These are phyloP conservation scores for Canariomyces notabilis DNA, from an alignment of 2,329 filamentous ascomycete genomes.

Conservation along the genomic window DNA sequence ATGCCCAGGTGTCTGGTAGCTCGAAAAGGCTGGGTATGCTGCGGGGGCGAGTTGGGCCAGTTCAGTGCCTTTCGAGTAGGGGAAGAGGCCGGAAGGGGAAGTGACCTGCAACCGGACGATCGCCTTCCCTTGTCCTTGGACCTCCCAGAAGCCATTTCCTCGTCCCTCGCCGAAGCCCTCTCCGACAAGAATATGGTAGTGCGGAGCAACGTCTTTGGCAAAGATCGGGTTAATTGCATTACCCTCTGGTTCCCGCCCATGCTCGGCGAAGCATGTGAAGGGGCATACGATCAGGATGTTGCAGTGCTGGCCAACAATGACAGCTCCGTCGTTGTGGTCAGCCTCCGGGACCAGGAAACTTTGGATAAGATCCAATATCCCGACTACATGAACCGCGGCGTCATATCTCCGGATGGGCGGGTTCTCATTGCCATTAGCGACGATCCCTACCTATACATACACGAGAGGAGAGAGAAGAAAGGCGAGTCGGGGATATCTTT, in stretches of 20 bases:
- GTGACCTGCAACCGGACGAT: constrained; percentile 28
- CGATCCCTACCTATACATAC: constrained; percentile 80
- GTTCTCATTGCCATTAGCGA: constrained; percentile 82
- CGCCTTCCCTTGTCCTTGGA: constrained; percentile 30
- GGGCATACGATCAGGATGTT: constrained; percentile 49
- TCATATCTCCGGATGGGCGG: constrained; percentile 85
- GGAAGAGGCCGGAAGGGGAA: constrained; percentile 19
- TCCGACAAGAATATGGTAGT: constrained; percentile 43
- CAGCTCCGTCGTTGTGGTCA: constrained; percentile 79
- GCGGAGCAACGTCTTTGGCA: constrained; percentile 50
- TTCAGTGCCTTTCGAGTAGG: constrained; percentile 72
- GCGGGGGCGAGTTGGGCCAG: constrained; percentile 82
- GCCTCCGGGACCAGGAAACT: constrained; percentile 59
- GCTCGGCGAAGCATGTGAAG: constrained; percentile 26
- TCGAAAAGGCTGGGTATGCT: constrained; percentile 81
- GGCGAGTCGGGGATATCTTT: constrained; percentile 24
- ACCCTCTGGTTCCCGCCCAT: constrained; percentile 56
- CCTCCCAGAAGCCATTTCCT: constrained; percentile 20
- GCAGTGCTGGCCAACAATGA: constrained; percentile 87
- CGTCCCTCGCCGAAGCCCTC: constrained; percentile 36
- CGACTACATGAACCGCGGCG: constrained; percentile 85
- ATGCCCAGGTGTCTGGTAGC: constrained; percentile 83
- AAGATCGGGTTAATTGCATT: constrained; percentile 61
- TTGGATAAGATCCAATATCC: constrained; percentile 69
- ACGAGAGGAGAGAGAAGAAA: constrained; percentile 48